These are phyloP conservation scores for Alternaria gaisen DNA, from an alignment of 2,329 filamentous ascomycete species.

Conservation along the genomic window DNA sequence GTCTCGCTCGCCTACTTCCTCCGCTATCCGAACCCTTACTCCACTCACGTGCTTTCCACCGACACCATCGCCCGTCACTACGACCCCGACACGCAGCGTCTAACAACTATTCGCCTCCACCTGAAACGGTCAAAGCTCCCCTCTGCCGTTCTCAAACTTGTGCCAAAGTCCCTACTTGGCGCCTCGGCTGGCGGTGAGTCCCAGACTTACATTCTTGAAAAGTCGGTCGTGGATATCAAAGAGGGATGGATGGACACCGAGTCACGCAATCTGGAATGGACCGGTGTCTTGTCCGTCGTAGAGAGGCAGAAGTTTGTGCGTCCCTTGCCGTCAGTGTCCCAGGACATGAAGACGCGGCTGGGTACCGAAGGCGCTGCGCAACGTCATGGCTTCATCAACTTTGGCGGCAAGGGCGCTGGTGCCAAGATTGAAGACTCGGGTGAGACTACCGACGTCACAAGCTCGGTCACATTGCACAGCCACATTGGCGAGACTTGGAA, in stretches of 20 bases:
- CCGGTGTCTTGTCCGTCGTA: slow-evolving; percentile 79
- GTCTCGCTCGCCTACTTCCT: slow-evolving; percentile 91
- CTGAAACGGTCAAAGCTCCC: slow-evolving; percentile 83
- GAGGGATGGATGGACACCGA: slow-evolving; percentile 86
- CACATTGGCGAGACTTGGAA: slow-evolving; percentile 73
- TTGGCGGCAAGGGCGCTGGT: slow-evolving; percentile 32
- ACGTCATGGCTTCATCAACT: slow-evolving; percentile 45
- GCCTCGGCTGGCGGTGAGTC: slow-evolving; percentile 67
- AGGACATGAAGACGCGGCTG: slow-evolving; percentile 40
- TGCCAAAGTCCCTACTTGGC: slow-evolving; percentile 74
- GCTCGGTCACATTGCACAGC: slow-evolving; percentile 77
- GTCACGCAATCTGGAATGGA: slow-evolving; percentile 82
- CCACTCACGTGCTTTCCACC: slow-evolving; percentile 81
- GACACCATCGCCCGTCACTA: slow-evolving; percentile 80
- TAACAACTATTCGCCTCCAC: slow-evolving; percentile 81
- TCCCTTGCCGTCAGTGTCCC: slow-evolving; percentile 39
- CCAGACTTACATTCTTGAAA: slow-evolving; percentile 82
- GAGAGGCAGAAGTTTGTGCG: slow-evolving; percentile 76
- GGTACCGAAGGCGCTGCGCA: slow-evolving; percentile 44
- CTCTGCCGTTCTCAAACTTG: slow-evolving; percentile 75
- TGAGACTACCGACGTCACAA: slow-evolving; percentile 71
- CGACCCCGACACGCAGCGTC: slow-evolving; percentile 75
- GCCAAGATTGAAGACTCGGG: slow-evolving; percentile 42
- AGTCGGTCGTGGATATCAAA: slow-evolving; percentile 78
- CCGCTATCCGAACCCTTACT: slow-evolving; percentile 87